Base-by-base conservation (phyloP, 2,329 filamentous ascomycete species). In the Phyllosticta ampelicida region DNA sequence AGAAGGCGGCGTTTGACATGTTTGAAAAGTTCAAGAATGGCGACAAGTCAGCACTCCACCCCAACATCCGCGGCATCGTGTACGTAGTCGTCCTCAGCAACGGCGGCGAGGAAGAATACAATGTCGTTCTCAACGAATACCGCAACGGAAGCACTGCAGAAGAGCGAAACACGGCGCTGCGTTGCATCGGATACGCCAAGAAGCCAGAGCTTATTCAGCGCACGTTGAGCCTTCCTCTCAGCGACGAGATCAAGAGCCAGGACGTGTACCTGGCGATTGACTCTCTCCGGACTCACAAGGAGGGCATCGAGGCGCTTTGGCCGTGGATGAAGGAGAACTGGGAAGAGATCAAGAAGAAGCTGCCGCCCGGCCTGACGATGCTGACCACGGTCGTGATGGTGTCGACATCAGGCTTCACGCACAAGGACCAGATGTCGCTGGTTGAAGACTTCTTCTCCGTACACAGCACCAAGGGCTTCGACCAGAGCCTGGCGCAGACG, bases 181-280 rank as follows among this genome's bases (percentile, higher is more conserved):
- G 91, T 65, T 83, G 82, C 29, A 80, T 97, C 20, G 92, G 92
- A 54, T 84, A 90, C 54, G 85, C 89, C 52, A 86, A 86, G 69
- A 80, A 87, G 59, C 85, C 89, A 1, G 83, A 86, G 63, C 82
- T 96, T 53, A 92, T 96, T 70, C 77, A 94, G 76, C 83, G 84
- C 61, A 92, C 90, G 2, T 80, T 97, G 13, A 81, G 78, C 28
- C 78, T 96, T 62, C 80, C 90, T 29, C 80, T 91, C 59, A 84
- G 84, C 70, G 83, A 86, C 61, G 86, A 95, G 64, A 87, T 96
- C 73, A 95, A 95, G 78, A 90, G 88, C 63, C 92, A 96, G 73
- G 92, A 97, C 71, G 85, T 96, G 63, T 96, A 96, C 75, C 84
- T 96, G 70, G 91, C 92, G 1, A 82, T 94, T 48, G 82, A 84